Evolutionary conservation across 768 basidiomycete genomes (phyloP), one percentile per base, ranked within the genome.

Genomic region (Lactarius psammicola): DNA sequence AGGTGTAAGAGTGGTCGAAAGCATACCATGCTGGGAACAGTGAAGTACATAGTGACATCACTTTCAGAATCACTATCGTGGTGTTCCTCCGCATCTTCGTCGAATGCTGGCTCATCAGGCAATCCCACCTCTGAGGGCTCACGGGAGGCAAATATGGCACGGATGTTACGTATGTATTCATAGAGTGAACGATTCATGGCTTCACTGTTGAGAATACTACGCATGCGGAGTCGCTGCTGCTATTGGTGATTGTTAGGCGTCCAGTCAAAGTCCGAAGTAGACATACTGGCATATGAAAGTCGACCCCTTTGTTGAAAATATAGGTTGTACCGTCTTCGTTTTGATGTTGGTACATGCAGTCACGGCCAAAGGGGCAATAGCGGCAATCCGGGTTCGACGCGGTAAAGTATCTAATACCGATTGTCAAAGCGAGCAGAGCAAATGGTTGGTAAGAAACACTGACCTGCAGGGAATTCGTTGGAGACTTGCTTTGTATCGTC

Each of bases 321-420:
- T 84, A 79, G 0, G 79, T 78, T 10, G 88, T 84, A 13, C 90
- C 91, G 69, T 92, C 90, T 0, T 78, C 75, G 30, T 87, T 86
- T 57, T 77, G 69, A 72, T 94, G 91, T 70, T 85, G 82, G 72
- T 92, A 94, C 74, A 94, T 91, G 73, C 91, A 94, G 65, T 93
- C 91, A 56, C 80, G 79, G 51, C 91, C 91, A 69, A 90, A 94
- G 0, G 89, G 91, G 75, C 91, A 94, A 60, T 82, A 82, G 0
- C 86, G 86, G 56, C 77, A 71, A 54, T 75, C 74, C 9, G 74
- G 73, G 44, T 77, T 77, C 4, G 88, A 86, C 51, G 78, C 73
- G 65, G 82, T 77, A 74, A 92, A 92, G 71, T 90, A 86, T 59
- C 89, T 90, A 62, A 31, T 23, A 57, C 46, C 7, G 28, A 34